A percentile compares a stretch with the other conserved stretches of the same genome.
These are phyloP conservation scores for Lentinula raphanica DNA, from an alignment of 768 basidiomycete species.

Conservation along the genomic window DNA sequence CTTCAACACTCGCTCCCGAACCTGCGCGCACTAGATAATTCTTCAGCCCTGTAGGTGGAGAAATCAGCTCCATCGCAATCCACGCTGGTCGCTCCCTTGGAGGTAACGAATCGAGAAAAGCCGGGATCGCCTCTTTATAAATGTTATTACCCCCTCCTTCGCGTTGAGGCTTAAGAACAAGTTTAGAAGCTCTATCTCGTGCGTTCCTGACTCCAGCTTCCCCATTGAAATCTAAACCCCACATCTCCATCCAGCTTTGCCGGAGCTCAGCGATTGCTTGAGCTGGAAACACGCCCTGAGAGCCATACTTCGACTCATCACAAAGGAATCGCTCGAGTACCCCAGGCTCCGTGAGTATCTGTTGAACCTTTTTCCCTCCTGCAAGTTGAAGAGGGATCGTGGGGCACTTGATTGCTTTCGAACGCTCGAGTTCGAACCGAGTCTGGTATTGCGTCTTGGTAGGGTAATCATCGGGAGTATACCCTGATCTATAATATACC, in stretches of 20 bases:
- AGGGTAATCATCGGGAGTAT: slow-evolving; percentile 78
- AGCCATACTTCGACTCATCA: slow-evolving; percentile 31
- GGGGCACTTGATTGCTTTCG: slow-evolving; percentile 89
- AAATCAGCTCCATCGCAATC: slow-evolving; percentile 94
- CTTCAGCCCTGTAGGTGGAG: slow-evolving; percentile 59
- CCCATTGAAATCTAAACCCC: slow-evolving; percentile 61
- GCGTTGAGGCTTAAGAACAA: slow-evolving; percentile 95
- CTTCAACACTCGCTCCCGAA: slow-evolving; percentile 41
- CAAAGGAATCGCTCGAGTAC: slow-evolving; percentile 70
- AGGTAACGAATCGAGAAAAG: slow-evolving; percentile 63
- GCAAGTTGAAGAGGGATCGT: slow-evolving; percentile 89
- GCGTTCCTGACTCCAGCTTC: slow-evolving; percentile 49
- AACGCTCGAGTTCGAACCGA: slow-evolving; percentile 75
- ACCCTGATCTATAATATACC: slow-evolving; percentile 89
- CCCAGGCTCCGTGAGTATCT: slow-evolving; percentile 71
- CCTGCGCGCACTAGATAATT: slow-evolving; percentile 80
- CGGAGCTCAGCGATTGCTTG: slow-evolving; percentile 50
- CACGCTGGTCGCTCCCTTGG: slow-evolving; percentile 70
- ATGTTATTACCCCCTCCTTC: slow-evolving; percentile 98
- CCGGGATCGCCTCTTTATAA: slow-evolving; percentile 77
- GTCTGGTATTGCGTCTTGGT: slow-evolving; percentile 60
- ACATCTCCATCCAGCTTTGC: slow-evolving; percentile 86
- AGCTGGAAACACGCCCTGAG: slow-evolving; percentile 21
- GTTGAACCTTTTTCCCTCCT: slow-evolving; percentile 93
- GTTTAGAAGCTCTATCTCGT: slow-evolving; percentile 38